Percentiles rank a stretch among this genome's conserved stretches.
These are phyloP conservation scores for Cinnamomum micranthum DNA, from an alignment of 164 flowering plant genomes.

Conservation along the genomic window DNA sequence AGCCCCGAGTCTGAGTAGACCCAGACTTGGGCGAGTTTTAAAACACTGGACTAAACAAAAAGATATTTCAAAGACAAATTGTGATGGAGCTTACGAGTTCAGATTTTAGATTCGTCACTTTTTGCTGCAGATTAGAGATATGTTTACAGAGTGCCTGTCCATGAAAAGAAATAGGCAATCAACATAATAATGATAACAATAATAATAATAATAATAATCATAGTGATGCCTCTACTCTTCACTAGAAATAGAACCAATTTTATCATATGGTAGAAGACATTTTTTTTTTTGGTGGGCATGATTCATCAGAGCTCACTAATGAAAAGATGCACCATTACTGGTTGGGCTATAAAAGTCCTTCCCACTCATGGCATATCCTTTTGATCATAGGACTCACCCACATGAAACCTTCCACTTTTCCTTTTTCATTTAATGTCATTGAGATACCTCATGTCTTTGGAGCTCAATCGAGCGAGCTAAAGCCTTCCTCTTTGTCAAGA, in stretches of 20 bases:
- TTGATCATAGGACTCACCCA: background rate
- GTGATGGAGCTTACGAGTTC: conserved; percentile 57
- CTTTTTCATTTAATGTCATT: background rate
- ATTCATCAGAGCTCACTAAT: background rate
- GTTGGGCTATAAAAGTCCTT: background rate
- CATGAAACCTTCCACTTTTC: background rate
- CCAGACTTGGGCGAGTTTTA: no score
- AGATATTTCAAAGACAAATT: background rate
- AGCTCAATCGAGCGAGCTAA: conserved; percentile 91
- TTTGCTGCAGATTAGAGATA: conserved; percentile 46
- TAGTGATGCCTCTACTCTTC: background rate
- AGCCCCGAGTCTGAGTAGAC: no score
- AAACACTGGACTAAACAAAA: background rate
- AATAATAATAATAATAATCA: background rate
- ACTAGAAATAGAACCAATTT: background rate
- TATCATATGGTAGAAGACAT: background rate
- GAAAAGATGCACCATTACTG: background rate
- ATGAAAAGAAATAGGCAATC: conserved; percentile 14
- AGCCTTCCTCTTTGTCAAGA: conserved; percentile 90
- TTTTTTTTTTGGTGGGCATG: background rate
- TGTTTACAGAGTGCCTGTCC: conserved; percentile 79
- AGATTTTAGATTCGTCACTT: conserved; percentile 51
- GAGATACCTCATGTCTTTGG: conserved; percentile 86
- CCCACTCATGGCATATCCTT: background rate
- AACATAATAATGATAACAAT: background rate